Evolutionary conservation across 352 stramenopile genomes (phyloP).

Genomic region (Plasmopara muralis): DNA sequence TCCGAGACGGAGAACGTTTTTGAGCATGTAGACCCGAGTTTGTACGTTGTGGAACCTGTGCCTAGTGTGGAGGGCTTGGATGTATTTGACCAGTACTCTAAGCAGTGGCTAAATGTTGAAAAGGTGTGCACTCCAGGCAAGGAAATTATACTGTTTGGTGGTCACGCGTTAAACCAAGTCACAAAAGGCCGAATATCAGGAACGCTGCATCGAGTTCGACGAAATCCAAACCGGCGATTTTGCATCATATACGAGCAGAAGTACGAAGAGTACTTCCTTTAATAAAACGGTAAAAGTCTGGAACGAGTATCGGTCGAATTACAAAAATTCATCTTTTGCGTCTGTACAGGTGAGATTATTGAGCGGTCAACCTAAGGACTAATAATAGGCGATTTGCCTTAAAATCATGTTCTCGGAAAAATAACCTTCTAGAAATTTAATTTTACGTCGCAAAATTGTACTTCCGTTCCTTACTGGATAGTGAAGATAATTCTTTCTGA

Average conservation of each 20-base stretch:
- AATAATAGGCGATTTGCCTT: no score
- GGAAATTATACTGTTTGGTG: slow-evolving; percentile 57
- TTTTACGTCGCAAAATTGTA: no score
- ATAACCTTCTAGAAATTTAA: no score
- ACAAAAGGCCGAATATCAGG: slow-evolving; percentile 44
- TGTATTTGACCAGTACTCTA: slow-evolving; percentile 43
- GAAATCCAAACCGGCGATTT: slow-evolving; percentile 32
- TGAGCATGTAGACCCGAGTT: slow-evolving; percentile 56
- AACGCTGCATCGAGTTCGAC: slow-evolving; percentile 47
- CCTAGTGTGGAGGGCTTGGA: slow-evolving; percentile 46
- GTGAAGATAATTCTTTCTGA: no score
- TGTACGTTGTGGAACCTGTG: slow-evolving; percentile 55
- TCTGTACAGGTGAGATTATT: no score
- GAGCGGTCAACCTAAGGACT: no score
- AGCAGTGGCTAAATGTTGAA: slow-evolving; percentile 49
- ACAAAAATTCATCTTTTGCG: background rate
- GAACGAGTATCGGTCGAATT: background rate
- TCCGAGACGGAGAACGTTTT: slow-evolving; percentile 54
- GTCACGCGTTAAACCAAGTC: slow-evolving; percentile 37
- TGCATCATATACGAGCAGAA: slow-evolving; percentile 69
- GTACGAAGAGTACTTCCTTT: slow-evolving; percentile 49
- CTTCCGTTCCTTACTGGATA: no score
- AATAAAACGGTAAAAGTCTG: background rate
- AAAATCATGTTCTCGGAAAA: no score
- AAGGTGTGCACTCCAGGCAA: slow-evolving; percentile 43